Evolutionary conservation across 2,329 filamentous ascomycete species (phyloP).

Genomic region (Paecilomyces sp.): DNA sequence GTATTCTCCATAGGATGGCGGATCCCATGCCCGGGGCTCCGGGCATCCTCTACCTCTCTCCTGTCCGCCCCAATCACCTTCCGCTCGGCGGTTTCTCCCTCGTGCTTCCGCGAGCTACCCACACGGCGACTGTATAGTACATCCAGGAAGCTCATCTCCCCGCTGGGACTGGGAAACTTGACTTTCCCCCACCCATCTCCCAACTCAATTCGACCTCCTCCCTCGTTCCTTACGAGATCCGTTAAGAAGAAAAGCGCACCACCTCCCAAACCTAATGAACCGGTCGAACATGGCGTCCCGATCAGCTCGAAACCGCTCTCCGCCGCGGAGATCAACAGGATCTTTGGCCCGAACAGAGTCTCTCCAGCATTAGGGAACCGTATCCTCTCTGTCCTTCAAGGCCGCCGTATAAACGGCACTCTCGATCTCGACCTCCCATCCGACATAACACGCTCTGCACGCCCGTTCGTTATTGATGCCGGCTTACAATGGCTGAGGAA

Average conservation of each 20-base stretch:
- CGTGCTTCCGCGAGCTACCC: background rate
- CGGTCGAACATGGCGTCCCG: slow-evolving; percentile 18
- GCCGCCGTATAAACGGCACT: slow-evolving; percentile 37
- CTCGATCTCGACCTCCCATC: slow-evolving; percentile 36
- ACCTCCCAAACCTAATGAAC: slow-evolving; percentile 1
- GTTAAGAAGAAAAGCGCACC: slow-evolving; percentile 1
- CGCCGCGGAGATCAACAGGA: slow-evolving; percentile 22
- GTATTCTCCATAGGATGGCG: slow-evolving; percentile 35
- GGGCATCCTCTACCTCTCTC: slow-evolving; percentile 15
- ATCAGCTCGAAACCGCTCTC: slow-evolving; percentile 24
- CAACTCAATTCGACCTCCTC: background rate
- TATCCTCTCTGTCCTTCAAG: slow-evolving; percentile 33
- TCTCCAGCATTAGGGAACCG: slow-evolving; percentile 28
- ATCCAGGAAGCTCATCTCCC: background rate
- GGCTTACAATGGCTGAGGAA: slow-evolving; percentile 36
- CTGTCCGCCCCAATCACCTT: slow-evolving; percentile 9
- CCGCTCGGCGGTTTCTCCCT: slow-evolving; percentile 4
- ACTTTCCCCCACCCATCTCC: background rate
- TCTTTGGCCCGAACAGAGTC: slow-evolving; percentile 27
- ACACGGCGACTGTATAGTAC: background rate
- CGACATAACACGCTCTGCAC: slow-evolving; percentile 27
- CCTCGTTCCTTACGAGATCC: background rate
- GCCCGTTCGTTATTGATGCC: slow-evolving; percentile 24
- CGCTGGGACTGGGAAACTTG: background rate
- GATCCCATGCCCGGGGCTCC: slow-evolving; percentile 29